A percentile compares a stretch with the other conserved stretches of the same genome.
phyloP scores from a whole-genome alignment of 768 basidiomycete species.

The Lepiota subincarnata region DNA sequence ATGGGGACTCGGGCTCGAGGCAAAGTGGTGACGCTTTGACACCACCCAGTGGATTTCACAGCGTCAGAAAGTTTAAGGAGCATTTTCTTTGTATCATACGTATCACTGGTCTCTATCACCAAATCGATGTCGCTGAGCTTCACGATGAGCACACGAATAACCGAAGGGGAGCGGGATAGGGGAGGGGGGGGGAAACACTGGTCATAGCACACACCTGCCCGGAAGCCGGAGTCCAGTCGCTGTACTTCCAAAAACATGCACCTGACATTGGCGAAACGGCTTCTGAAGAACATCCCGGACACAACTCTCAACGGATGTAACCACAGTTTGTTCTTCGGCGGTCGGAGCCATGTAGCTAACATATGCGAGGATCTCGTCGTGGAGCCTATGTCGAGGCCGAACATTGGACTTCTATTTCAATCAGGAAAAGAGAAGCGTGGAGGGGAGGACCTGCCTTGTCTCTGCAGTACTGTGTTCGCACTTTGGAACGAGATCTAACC shows the following conservation, averaged over 20 bases:
- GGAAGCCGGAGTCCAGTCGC: conserved; percentile 60
- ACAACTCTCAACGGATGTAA: conserved; percentile 39
- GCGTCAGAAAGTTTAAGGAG: conserved; percentile 46
- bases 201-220: conserved; percentile 41
- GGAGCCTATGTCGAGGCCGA: conserved; percentile 38
- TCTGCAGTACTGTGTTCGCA: background rate
- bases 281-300: conserved; percentile 42
- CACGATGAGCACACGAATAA: conserved; percentile 26
- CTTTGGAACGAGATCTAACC: no score
- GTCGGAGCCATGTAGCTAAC: conserved; percentile 51
- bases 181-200: conserved; percentile 30
- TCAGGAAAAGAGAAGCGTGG: background rate
- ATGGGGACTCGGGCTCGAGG: conserved; percentile 50
- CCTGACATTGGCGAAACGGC: conserved; percentile 41
- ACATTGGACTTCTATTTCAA: background rate
- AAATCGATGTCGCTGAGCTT: conserved; percentile 19
- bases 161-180: no score
- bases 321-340: conserved; percentile 43
- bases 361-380: conserved; percentile 61
- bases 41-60: conserved; percentile 41
- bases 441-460: background rate
- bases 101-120: conserved; percentile 22
- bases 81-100: conserved; percentile 30
- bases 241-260: conserved; percentile 59
- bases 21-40: conserved; percentile 29